Evolutionary conservation across 2,329 filamentous ascomycete species (phyloP), one percentile per base, ranked within the genome.

Genomic region (Penicillium vulpinum): DNA sequence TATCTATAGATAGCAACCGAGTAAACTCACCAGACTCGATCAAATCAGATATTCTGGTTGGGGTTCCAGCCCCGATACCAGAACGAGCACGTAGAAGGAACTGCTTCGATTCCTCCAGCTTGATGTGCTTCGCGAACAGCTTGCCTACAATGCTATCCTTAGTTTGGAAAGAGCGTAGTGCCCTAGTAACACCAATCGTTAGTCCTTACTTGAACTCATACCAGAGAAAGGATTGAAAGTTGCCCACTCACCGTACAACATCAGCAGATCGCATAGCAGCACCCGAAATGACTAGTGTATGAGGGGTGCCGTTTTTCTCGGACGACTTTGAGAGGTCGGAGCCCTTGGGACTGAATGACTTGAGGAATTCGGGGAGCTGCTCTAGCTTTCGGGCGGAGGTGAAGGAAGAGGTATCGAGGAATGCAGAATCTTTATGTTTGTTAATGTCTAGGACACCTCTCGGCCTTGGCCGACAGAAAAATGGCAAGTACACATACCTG

Each of bases 71-170:
- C 3, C 89, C 92, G 61, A 97, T 90, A 28, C 91, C 91, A 41
- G 70, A 82, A 79, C 81, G 82, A 51, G 79, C 80, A 61, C 80
- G 83, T 67, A 89, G 83, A 40, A 96, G 85, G 70, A 89, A 90
- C 57, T 88, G 82, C 51, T 92, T 85, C 33, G 92, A 90, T 67
- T 97, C 93, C 51, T 90, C 85, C 11, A 99, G 77, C 77, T 99
- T 99, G 80, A 99, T 96, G 74, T 99, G 94, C 75, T 99, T 99
- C 31, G 94, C 93, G 74, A 99, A 99, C 71, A 99, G 80, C 75
- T 99, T 99, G 2, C 90, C 89, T 2, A 99, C 87, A 44, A 85
- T 83, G 48, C 83, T 86, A 9, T 91, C 86, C 72, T 94, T 91
- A 51, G 83, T 87, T 70, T 92, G 90, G 66, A 94, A 93, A 62